Evolutionary conservation across 768 basidiomycete species (phyloP).

Genomic region (Mycena belliarum): DNA sequence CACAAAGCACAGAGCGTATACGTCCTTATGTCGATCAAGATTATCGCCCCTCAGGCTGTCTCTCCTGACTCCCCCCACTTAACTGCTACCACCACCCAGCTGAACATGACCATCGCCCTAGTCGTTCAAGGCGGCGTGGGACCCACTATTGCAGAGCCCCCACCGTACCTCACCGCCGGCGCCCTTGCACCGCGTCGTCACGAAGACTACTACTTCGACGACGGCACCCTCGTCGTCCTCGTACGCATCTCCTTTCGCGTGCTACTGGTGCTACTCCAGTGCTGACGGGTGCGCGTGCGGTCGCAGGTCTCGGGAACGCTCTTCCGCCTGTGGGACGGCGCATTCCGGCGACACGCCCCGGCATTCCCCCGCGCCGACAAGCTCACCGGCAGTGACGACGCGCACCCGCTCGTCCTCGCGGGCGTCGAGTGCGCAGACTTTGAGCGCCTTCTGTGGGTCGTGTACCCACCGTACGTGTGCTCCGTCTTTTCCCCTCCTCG

Average conservation of each 20-base stretch:
- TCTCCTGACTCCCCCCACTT: too few species aligned
- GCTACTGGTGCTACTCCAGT: neutral
- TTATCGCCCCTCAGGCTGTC: too few species aligned
- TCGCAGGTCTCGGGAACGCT: conserved; percentile 12
- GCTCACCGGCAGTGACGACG: conserved; percentile 25
- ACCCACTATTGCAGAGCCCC: neutral
- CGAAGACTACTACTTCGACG: conserved; percentile 21
- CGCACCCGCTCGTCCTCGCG: conserved; percentile 28
- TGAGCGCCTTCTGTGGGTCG: conserved; percentile 35
- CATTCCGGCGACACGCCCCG: conserved; percentile 15
- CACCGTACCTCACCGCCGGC: conserved; percentile 1
- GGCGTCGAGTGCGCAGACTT: conserved; percentile 31
- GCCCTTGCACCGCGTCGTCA: conserved; percentile 4
- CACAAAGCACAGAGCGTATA: too few species aligned
- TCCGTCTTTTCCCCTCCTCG: neutral
- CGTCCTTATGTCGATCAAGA: too few species aligned
- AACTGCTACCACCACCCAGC: too few species aligned
- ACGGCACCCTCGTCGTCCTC: conserved; percentile 20
- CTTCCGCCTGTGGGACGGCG: conserved; percentile 21
- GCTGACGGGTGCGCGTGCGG: neutral
- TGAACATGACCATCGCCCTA: too few species aligned
- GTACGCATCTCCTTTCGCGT: neutral
- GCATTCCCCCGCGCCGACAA: conserved; percentile 10
- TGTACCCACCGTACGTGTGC: conserved; percentile 31
- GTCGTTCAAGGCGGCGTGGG: too few species aligned